These are phyloP conservation scores for Tetracentron sinense DNA, from an alignment of 164 flowering plant species.

Conservation along the genomic window DNA sequence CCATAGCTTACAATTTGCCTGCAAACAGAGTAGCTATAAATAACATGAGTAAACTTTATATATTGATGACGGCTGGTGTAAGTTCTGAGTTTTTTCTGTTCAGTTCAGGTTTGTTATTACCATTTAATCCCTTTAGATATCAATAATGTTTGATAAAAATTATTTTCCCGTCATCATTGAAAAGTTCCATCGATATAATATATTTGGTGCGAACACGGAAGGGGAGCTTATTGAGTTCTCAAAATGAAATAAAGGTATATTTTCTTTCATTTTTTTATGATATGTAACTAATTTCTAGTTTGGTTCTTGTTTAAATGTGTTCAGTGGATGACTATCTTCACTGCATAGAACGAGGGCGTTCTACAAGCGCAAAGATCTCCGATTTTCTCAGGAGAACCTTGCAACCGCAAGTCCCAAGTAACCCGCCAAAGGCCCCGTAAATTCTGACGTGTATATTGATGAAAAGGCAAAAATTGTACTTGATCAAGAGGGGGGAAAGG, in stretches of 20 bases:
- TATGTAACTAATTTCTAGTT: too few species aligned
- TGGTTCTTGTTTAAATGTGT: neutral
- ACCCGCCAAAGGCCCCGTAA: too few species aligned
- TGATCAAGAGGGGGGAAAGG: neutral
- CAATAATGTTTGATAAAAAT: neutral
- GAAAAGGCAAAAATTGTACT: neutral
- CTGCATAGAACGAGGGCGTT: constrained; percentile 71
- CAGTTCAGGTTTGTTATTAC: too few species aligned
- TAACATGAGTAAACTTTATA: neutral
- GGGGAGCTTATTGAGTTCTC: too few species aligned
- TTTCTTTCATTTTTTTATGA: too few species aligned
- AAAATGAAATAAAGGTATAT: too few species aligned
- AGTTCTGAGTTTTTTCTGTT: neutral
- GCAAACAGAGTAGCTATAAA: neutral
- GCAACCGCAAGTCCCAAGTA: constrained; percentile 23
- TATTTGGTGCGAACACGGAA: too few species aligned
- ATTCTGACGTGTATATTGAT: neutral
- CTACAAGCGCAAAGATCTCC: constrained; percentile 63
- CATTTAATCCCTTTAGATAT: too few species aligned
- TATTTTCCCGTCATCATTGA: neutral
- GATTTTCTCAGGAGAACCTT: constrained; percentile 66
- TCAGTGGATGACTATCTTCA: constrained; percentile 71
- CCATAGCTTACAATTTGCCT: neutral
- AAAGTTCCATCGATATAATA: neutral
- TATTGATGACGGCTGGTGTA: neutral